Conservation (phyloP, 805 yeast species). For the Ogataea ganodermae region DNA sequence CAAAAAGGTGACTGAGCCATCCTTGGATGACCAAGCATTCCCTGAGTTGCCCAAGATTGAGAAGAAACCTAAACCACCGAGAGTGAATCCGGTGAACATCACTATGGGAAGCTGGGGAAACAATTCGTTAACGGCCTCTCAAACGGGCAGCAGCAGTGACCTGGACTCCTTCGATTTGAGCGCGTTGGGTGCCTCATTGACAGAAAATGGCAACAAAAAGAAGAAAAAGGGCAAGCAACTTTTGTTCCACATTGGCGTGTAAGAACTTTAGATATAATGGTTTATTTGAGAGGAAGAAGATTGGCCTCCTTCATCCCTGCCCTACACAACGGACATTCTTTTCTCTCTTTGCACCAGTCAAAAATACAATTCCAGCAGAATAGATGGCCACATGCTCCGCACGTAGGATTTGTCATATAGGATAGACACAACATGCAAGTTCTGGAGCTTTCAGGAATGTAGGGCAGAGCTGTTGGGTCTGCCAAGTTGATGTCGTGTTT, state of each 20-base stretch:
- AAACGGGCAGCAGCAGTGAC: constrained; percentile 2
- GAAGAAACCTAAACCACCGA: constrained; percentile 51
- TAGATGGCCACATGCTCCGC: constrained; percentile 88
- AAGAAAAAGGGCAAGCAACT: constrained; percentile 56
- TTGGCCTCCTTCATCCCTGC: constrained; percentile 65
- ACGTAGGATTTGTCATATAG: constrained; percentile 76
- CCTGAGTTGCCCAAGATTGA: constrained; percentile 42
- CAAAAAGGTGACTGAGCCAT: constrained; percentile 1
- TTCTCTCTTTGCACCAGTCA: constrained; percentile 85
- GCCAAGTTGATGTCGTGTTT: constrained; percentile 49
- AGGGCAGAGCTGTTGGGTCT: constrained; percentile 59
- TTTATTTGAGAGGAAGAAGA: constrained; percentile 55
- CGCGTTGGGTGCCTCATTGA: constrained; percentile 23
- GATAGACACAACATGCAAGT: constrained; percentile 84
- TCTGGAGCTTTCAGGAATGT: constrained; percentile 68
- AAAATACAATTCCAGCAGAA: constrained; percentile 91
- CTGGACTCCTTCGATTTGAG: constrained; percentile 26
- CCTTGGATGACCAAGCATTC: constrained; percentile 26
- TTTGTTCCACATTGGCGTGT: constrained; percentile 53
- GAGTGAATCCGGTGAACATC: constrained; percentile 53
- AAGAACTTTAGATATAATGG: constrained; percentile 11
- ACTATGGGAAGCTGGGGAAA: constrained; percentile 37
- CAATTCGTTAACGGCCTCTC: constrained; percentile 3
- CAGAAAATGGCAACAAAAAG: constrained; percentile 32
- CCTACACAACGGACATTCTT: constrained; percentile 92